phyloP scores from a whole-genome alignment of 73 alveolate genomes.

The Paramecium bursaria region DNA sequence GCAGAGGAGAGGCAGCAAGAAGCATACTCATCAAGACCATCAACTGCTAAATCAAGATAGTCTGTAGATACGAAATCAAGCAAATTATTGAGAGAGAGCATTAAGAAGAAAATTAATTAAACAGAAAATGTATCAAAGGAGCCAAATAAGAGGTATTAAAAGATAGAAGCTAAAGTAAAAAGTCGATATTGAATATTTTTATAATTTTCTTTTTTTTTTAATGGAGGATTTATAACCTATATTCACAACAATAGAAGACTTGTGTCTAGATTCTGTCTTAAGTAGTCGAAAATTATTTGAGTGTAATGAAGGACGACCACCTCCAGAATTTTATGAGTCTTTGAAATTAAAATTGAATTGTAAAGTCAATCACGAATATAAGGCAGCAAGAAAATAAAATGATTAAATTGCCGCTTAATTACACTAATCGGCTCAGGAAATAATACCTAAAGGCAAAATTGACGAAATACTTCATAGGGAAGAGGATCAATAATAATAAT shows the following conservation, averaged over 20 bases:
- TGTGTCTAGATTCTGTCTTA: constrained; percentile 52
- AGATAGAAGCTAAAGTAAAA: no score
- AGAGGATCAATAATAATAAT: constrained; percentile 39
- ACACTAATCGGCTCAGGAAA: constrained; percentile 2
- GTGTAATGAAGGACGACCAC: constrained; percentile 43
- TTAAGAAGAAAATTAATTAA: constrained; percentile 27
- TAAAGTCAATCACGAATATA: constrained; percentile 66
- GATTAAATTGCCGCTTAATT: constrained; percentile 24
- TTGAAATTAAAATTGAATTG: constrained; percentile 55
- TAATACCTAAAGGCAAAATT: constrained; percentile 48
- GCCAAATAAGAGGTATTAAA: no score
- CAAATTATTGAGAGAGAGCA: constrained; percentile 28
- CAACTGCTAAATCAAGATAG: constrained; percentile 41
- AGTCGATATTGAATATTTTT: no score
- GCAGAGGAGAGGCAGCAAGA: constrained; percentile 38
- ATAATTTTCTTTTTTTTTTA: no score
- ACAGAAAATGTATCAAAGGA: no score
- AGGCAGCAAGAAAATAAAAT: constrained; percentile 42
- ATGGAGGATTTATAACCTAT: constrained; percentile 12
- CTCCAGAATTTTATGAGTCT: constrained; percentile 65
- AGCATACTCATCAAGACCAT: constrained; percentile 36
- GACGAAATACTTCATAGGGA: constrained; percentile 58
- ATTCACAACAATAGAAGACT: constrained; percentile 22
- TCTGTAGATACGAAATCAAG: constrained; percentile 59
- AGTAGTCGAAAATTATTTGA: constrained; percentile 50